Conservation (phyloP, 2,329 filamentous ascomycete species). For the Epichloe gansuensis region DNA sequence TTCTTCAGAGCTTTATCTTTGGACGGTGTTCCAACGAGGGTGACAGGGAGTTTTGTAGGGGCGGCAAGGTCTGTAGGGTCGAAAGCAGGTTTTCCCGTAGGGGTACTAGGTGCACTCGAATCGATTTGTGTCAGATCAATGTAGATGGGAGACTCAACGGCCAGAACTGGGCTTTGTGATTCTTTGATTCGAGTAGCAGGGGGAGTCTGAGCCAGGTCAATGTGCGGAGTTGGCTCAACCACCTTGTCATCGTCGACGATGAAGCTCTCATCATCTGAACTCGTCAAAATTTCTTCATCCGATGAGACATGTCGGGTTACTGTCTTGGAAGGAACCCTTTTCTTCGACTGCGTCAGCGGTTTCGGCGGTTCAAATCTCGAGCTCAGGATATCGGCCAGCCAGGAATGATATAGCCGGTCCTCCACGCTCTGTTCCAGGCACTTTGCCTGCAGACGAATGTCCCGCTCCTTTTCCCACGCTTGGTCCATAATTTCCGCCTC, state of each 20-base stretch:
- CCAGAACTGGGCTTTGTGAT: slow-evolving; percentile 5
- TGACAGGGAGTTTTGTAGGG: slow-evolving; percentile 7
- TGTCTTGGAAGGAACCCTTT: slow-evolving; percentile 1
- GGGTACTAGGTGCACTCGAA: slow-evolving; percentile 7
- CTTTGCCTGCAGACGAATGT: slow-evolving; percentile 42
- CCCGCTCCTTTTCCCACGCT: slow-evolving; percentile 37
- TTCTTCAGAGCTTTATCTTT: background rate
- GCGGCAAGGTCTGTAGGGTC: slow-evolving; percentile 13
- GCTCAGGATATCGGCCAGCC: slow-evolving; percentile 35
- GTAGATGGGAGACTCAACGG: slow-evolving; percentile 10
- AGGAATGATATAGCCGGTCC: slow-evolving; percentile 40
- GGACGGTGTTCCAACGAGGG: background rate
- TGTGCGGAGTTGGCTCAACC: background rate
- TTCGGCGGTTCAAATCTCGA: slow-evolving; percentile 28
- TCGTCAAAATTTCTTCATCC: slow-evolving; percentile 32
- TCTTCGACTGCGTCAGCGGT: slow-evolving; percentile 13
- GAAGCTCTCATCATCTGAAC: slow-evolving; percentile 37
- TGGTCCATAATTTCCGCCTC: slow-evolving; percentile 37
- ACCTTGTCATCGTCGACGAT: slow-evolving; percentile 23
- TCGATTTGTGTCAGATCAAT: slow-evolving; percentile 19
- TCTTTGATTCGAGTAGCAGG: background rate
- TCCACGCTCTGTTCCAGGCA: slow-evolving; percentile 53
- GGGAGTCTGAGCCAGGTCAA: background rate
- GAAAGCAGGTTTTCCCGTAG: background rate
- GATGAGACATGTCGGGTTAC: slow-evolving; percentile 21